Base-by-base conservation (phyloP, 495 filamentous ascomycete genomes). In the Neurospora sp. region DNA sequence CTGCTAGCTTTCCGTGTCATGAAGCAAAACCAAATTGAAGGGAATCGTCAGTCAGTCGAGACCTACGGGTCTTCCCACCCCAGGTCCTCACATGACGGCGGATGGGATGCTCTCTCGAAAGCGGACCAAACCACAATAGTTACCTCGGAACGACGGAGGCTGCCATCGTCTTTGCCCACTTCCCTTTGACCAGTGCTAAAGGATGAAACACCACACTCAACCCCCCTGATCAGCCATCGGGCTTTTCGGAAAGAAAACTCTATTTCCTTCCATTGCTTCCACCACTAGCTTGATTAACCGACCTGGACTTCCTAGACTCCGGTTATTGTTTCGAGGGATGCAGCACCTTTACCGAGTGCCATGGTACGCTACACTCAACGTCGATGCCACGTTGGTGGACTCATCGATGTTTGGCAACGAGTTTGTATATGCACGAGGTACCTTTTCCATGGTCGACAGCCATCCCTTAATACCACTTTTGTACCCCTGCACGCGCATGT, bases 151-250 rank as follows among this genome's bases (percentile, higher is more conserved):
- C 79, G 78, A 78, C 78, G 74, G 53, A 61, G 53, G 80, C 61
- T 76, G 75, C 76, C 78, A 73, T 78, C 75, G 76, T 71, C 71
- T 72, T 79, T 76, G 77, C 74, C 48, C 68, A 80, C 78, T 81
- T 82, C 80, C 80, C 80, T 80, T 78, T 80, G 76, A 79, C 70
- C 79, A 81, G 75, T 78, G 75, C 77, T 75, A 80, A 78, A 79
- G 78, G 75, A 79, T 82, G 80, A 82, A 82, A 80, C 80, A 78
- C 78, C 72, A 73, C 77, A 77, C 74, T 78, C 76, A 78, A 75
- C 22, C 53, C 53, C 53, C 53, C 6, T 22, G 53, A 18, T 66
- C 27, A 66, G 53, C 53, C 73, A 76, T 73, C 69, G 75, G 77
- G 76, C 73, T 75, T 72, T 75, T 73, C 75, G 80, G 80, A 81